phyloP scores from a whole-genome alignment of 2,329 filamentous ascomycete genomes.

The Aspergillus udagawae region DNA sequence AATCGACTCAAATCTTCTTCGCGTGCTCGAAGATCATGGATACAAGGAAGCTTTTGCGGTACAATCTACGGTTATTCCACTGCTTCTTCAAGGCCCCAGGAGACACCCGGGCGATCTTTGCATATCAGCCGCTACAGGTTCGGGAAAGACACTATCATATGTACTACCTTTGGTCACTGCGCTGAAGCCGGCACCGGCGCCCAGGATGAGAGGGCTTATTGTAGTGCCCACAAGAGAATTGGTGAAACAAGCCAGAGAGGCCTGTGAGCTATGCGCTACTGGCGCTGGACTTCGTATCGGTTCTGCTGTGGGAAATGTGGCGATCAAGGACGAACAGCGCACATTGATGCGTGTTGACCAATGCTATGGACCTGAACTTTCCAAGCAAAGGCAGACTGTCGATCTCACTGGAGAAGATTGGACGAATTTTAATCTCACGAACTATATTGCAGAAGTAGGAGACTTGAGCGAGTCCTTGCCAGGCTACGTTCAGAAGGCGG shows the following conservation, averaged over 20 bases:
- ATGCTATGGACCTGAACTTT: slow-evolving; percentile 63
- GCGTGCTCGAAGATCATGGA: slow-evolving; percentile 62
- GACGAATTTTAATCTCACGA: slow-evolving; percentile 45
- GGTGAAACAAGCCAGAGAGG: slow-evolving; percentile 77
- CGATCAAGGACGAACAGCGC: slow-evolving; percentile 63
- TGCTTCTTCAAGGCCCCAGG: slow-evolving; percentile 65
- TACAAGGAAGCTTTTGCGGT: slow-evolving; percentile 72
- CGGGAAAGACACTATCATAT: slow-evolving; percentile 92
- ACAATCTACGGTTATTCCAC: slow-evolving; percentile 73
- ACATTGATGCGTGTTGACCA: slow-evolving; percentile 61
- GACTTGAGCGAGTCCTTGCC: slow-evolving; percentile 44
- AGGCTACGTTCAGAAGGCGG: slow-evolving; percentile 60
- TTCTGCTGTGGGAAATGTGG: slow-evolving; percentile 76
- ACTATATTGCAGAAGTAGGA: slow-evolving; percentile 42
- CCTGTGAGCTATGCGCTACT: slow-evolving; percentile 68
- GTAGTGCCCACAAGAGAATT: slow-evolving; percentile 89
- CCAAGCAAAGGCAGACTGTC: slow-evolving; percentile 45
- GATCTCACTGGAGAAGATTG: slow-evolving; percentile 43
- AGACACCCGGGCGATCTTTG: slow-evolving; percentile 72
- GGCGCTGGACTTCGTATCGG: slow-evolving; percentile 74
- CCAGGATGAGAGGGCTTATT: slow-evolving; percentile 71
- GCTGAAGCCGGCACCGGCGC: slow-evolving; percentile 61
- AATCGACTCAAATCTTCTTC: slow-evolving; percentile 57
- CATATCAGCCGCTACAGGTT: slow-evolving; percentile 89
- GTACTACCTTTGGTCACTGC: slow-evolving; percentile 78